Conservation (phyloP, 2,329 filamentous ascomycete genomes). For the Ophiosphaerella herpotricha region DNA sequence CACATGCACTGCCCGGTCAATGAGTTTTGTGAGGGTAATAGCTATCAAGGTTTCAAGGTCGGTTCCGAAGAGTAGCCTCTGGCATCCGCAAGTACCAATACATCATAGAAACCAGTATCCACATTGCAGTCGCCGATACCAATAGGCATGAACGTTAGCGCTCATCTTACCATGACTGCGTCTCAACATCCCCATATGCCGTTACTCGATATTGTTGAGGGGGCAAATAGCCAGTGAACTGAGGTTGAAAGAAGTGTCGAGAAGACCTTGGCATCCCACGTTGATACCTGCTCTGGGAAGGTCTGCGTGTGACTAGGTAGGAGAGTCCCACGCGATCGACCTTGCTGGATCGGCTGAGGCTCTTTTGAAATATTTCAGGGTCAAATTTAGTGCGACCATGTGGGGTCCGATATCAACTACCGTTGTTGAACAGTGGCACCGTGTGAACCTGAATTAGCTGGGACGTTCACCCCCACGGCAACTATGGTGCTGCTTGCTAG, state of each 20-base stretch:
- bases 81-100: slow-evolving; percentile 5
- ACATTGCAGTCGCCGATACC: not conserved
- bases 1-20: too few species aligned
- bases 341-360: slow-evolving; percentile 16
- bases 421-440: not conserved
- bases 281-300: slow-evolving; percentile 16
- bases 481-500: not conserved
- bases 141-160: slow-evolving; percentile 3
- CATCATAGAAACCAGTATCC: not conserved
- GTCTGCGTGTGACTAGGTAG: slow-evolving; percentile 15
- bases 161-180: not conserved
- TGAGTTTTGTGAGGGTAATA: slow-evolving; percentile 1
- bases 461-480: slow-evolving; percentile 12
- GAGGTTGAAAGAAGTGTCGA: slow-evolving; percentile 22
- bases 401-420: slow-evolving; percentile 14
- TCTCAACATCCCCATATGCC: slow-evolving; percentile 1
- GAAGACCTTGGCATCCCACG: slow-evolving; percentile 33
- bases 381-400: slow-evolving; percentile 2
- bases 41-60: not conserved
- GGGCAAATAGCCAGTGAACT: slow-evolving; percentile 5
- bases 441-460: not conserved
- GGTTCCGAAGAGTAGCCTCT: too few species aligned
- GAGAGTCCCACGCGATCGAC: slow-evolving; percentile 27
- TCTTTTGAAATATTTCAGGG: slow-evolving; percentile 10
- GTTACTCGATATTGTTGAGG: slow-evolving; percentile 18